A percentile compares a stretch with the other conserved stretches of the same genome.
phyloP scores from a whole-genome alignment of 169 alveolate species.

The Plasmodium gaboni region DNA sequence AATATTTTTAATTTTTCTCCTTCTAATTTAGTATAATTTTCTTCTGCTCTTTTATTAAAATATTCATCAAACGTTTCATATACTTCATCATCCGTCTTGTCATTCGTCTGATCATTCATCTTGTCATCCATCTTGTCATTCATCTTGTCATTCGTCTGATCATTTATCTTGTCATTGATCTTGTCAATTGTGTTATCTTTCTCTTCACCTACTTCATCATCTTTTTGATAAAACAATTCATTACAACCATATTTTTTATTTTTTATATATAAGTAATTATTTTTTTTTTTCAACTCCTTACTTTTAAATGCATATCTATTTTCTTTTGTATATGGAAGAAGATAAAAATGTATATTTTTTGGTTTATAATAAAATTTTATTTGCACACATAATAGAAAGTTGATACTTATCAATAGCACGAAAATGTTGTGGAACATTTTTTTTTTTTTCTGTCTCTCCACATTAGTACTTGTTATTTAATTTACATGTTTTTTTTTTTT shows the following conservation, averaged over 20 bases:
- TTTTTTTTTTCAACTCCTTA: no score
- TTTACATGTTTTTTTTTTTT: no score
- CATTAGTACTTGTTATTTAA: neutral
- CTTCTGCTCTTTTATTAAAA: conserved; percentile 51
- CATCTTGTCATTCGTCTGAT: no score
- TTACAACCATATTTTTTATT: no score
- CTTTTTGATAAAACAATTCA: no score
- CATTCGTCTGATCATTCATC: neutral
- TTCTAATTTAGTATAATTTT: conserved; percentile 58
- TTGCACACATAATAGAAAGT: neutral
- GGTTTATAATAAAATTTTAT: neutral
- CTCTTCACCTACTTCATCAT: no score
- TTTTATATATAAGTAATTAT: no score
- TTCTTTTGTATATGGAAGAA: no score
- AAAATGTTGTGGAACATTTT: neutral
- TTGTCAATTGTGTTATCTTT: no score
- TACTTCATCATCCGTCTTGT: neutral
- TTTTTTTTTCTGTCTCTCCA: neutral
- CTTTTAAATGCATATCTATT: no score
- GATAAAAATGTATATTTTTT: neutral
- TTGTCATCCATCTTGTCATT: no score
- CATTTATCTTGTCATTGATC: no score
- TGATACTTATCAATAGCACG: neutral
- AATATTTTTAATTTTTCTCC: conserved; percentile 63
- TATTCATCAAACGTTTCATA: conserved; percentile 50